Evolutionary conservation across 139 green algal species (phyloP).

Genomic region (Parachlorella kessleri): DNA sequence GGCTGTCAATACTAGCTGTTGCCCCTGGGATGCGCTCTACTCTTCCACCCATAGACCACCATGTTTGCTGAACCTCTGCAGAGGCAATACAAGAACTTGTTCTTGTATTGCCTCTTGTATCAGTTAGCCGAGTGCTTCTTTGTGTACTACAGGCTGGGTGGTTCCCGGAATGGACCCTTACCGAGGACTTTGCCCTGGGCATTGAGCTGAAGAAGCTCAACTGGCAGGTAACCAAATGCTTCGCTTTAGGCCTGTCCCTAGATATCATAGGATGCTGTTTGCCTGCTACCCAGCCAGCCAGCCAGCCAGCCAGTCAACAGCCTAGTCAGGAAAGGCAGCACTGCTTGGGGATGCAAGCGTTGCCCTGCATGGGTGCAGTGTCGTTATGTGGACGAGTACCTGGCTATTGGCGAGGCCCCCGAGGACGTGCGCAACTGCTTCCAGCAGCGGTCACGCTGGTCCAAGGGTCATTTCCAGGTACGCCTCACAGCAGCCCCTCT

Average conservation of each 20-base stretch:
- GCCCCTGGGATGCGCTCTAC: no score
- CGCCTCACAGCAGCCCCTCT: no score
- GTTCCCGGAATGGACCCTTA: slow-evolving; percentile 81
- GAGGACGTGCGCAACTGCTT: slow-evolving; percentile 86
- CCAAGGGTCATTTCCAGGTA: slow-evolving; percentile 82
- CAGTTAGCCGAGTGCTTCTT: no score
- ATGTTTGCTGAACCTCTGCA: not conserved
- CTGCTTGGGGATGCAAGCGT: no score
- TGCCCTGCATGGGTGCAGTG: no score
- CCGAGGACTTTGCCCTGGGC: slow-evolving; percentile 74
- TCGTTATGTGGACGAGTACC: slow-evolving; percentile 78
- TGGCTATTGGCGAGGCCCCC: slow-evolving; percentile 79
- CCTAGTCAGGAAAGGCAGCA: no score
- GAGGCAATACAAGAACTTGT: not conserved
- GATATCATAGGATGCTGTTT: no score
- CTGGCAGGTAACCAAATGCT: slow-evolving; percentile 59
- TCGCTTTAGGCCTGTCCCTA: no score
- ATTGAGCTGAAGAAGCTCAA: slow-evolving; percentile 71
- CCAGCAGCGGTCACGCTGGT: slow-evolving; percentile 84
- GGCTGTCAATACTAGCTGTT: no score
- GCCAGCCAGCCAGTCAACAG: no score
- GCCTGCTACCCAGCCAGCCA: no score
- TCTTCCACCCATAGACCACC: no score
- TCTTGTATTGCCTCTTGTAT: not conserved
- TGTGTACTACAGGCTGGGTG: slow-evolving; percentile 69